Evolutionary conservation across 2,329 filamentous ascomycete species (phyloP), one percentile per base, ranked within the genome.

Genomic region (Dactylella cylindrospora): DNA sequence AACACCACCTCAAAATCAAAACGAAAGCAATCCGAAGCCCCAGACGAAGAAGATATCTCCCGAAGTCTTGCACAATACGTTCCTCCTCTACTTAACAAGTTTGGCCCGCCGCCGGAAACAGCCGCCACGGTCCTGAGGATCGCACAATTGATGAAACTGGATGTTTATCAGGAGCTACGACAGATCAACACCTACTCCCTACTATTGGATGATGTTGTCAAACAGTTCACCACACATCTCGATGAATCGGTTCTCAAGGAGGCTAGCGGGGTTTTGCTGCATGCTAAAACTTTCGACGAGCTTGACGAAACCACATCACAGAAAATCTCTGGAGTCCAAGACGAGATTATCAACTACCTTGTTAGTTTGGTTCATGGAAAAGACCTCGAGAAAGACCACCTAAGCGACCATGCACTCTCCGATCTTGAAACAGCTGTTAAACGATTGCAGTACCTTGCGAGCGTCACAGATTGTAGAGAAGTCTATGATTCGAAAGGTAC

Each of bases 191-290:
- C 84, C 1, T 95, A 94, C 70, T 82, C 84, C 5, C 83, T 85
- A 17, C 76, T 97, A 23, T 77, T 98, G 1, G 90, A 95, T 67
- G 90, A 96, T 69, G 89, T 97, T 68, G 90, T 88, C 72, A 89
- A 88, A 55, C 93, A 98, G 69, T 97, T 98, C 74, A 84, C 86
- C 68, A 84, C 89, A n/a, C 93, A 98, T 70, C 87, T 88, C 35
- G 88, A 95, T 69, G 86, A 88, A 68, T 81, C 82, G 51, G 90
- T 97, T 13, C 78, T 98, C 38, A 83, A 83, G 8, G 90, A 96
- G 72, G 91, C 90, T 10, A 85, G 86, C 22, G 79, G 83, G 17
- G 88, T 90, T 3, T 81, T 98, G 29, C 75, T 95, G 25, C 89
- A 94, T 70, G 90, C 91, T 6, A 84, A 88, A 66, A 84, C 84